A percentile compares a stretch with the other conserved stretches of the same genome.
Conservation (phyloP, 83 land plant genomes). For the Picea engelmannii region DNA sequence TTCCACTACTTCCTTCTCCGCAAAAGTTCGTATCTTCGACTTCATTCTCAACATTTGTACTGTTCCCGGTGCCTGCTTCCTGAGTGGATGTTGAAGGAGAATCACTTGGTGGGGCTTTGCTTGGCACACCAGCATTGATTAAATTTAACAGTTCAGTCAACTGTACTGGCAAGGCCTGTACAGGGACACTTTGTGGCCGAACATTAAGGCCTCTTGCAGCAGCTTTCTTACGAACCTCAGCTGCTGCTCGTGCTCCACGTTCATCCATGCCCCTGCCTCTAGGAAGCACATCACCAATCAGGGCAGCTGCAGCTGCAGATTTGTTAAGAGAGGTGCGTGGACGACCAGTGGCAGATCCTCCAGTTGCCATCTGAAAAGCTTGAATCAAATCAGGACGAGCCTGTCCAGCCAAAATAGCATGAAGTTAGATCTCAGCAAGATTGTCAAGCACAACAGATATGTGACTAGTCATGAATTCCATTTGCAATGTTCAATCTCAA, state of each 20-base stretch:
- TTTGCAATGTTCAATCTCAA: not conserved
- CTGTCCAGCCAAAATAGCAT: slow-evolving; percentile 31
- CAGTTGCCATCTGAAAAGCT: slow-evolving; percentile 83
- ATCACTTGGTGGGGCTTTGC: slow-evolving; percentile 23
- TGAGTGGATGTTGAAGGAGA: slow-evolving; percentile 15
- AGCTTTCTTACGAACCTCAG: slow-evolving; percentile 91
- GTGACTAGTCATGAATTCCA: not conserved
- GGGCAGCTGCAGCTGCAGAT: slow-evolving; percentile 60
- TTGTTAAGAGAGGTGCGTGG: slow-evolving; percentile 39
- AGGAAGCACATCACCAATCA: slow-evolving; percentile 58
- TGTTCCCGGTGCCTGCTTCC: slow-evolving; percentile 20
- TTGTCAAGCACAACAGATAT: not conserved
- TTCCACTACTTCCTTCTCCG: slow-evolving; percentile 2
- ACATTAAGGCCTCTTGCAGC: slow-evolving; percentile 85
- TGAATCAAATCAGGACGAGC: slow-evolving; percentile 82
- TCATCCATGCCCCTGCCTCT: slow-evolving; percentile 91
- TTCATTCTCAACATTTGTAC: slow-evolving; percentile 18
- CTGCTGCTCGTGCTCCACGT: slow-evolving; percentile 92
- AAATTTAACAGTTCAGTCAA: slow-evolving; percentile 59
- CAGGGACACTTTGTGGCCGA: slow-evolving; percentile 56
- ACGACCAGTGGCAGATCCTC: slow-evolving; percentile 45
- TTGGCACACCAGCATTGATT: slow-evolving; percentile 28
- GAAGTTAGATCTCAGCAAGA: not conserved
- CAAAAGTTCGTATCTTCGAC: slow-evolving; percentile 12
- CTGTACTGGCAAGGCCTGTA: slow-evolving; percentile 42